Evolutionary conservation across 345 rosid genomes (phyloP).

Genomic region (Linum trigynum): DNA sequence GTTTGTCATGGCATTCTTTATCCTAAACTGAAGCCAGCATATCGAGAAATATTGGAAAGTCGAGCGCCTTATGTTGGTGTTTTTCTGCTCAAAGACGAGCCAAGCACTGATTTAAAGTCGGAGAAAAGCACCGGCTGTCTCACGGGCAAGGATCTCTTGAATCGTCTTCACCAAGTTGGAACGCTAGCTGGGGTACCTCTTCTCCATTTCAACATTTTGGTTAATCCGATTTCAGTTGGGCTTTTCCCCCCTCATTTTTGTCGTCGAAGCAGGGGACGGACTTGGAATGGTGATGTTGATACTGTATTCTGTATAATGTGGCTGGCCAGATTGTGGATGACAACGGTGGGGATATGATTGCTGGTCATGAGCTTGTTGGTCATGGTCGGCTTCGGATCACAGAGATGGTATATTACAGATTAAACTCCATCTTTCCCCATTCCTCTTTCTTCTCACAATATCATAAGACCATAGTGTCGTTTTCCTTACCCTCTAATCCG

Average conservation of each 20-base stretch:
- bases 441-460: neutral
- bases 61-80: slow-evolving; percentile 98
- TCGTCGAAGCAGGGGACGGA: neutral
- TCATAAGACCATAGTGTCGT: neutral
- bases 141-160: slow-evolving; percentile 70
- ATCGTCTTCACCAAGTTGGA: slow-evolving; percentile 90
- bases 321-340: slow-evolving; percentile 62
- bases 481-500: slow-evolving; percentile 1
- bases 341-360: slow-evolving; percentile 69
- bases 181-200: slow-evolving; percentile 81
- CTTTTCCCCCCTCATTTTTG: neutral
- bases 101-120: slow-evolving; percentile 56
- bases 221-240: slow-evolving; percentile 2
- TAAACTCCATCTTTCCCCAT: neutral
- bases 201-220: slow-evolving; percentile 2
- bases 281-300: neutral
- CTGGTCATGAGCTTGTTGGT: slow-evolving; percentile 52
- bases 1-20: slow-evolving; percentile 34
- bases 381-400: slow-evolving; percentile 83
- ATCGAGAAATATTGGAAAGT: slow-evolving; percentile 76
- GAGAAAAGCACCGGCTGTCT: slow-evolving; percentile 61
- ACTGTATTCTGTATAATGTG: slow-evolving; percentile 11
- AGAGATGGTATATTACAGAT: slow-evolving; percentile 59
- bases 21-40: slow-evolving; percentile 82
- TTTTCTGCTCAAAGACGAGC: slow-evolving; percentile 86